A percentile compares a stretch with the other conserved stretches of the same genome.
Evolutionary conservation across 2,329 filamentous ascomycete genomes (phyloP).

Genomic region (Phialophora verrucosa): DNA sequence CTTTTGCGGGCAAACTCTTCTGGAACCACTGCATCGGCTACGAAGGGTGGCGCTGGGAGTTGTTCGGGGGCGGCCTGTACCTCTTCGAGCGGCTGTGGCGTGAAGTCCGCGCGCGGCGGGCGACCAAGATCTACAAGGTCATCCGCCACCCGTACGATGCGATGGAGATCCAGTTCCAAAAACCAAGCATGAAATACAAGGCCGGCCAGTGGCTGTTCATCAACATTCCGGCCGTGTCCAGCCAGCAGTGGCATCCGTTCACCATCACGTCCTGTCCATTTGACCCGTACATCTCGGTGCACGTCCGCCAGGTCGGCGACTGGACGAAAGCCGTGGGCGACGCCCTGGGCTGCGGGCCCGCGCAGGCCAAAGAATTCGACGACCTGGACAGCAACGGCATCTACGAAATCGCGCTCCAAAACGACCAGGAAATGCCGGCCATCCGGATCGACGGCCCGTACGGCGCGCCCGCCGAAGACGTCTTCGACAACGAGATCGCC

Average conservation of each 20-base stretch:
- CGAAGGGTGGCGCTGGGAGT: slow-evolving; percentile 95
- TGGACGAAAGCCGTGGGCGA: slow-evolving; percentile 95
- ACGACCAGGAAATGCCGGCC: slow-evolving; percentile 88
- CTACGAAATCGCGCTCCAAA: slow-evolving; percentile 95
- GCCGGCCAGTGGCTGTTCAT: slow-evolving; percentile 98
- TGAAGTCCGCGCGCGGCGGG: slow-evolving; percentile 80
- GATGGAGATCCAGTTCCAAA: slow-evolving; percentile 95
- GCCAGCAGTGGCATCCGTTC: slow-evolving; percentile 96
- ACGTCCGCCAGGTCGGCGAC: slow-evolving; percentile 95
- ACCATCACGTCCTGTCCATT: slow-evolving; percentile 98
- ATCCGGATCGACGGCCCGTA: slow-evolving; percentile 95
- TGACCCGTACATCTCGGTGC: slow-evolving; percentile 91
- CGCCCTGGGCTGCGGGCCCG: slow-evolving; percentile 85
- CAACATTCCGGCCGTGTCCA: slow-evolving; percentile 86
- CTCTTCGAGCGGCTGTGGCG: slow-evolving; percentile 87
- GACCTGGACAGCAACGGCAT: slow-evolving; percentile 90
- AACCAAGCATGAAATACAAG: slow-evolving; percentile 97
- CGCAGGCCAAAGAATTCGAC: slow-evolving; percentile 88
- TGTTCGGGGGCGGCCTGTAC: slow-evolving; percentile 84
- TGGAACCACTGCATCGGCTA: slow-evolving; percentile 96
- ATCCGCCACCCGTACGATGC: slow-evolving; percentile 96
- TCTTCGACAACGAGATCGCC: slow-evolving; percentile 88
- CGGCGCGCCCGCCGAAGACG: slow-evolving; percentile 94
- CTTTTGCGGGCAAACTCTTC: slow-evolving; percentile 80
- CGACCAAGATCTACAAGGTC: slow-evolving; percentile 89